Conservation (phyloP, 2,329 filamentous ascomycete genomes). For the Cladosporium sp. region DNA sequence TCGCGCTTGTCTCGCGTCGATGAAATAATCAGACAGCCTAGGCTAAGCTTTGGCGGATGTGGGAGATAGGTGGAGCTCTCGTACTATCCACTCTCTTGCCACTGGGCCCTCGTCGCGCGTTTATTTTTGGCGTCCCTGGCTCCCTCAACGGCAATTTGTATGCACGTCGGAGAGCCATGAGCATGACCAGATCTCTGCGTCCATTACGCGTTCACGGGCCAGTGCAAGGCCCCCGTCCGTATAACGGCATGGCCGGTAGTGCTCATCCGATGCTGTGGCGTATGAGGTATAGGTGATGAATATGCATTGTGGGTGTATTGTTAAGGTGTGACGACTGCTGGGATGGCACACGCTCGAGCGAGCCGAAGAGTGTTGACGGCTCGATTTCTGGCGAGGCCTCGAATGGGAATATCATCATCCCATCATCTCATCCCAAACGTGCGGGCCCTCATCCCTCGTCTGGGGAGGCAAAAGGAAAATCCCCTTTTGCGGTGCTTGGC, state of each 20-base stretch:
- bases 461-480: neutral
- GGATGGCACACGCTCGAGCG: neutral
- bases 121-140: conserved; percentile 16
- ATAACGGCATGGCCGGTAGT: neutral
- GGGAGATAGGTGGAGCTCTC: neutral
- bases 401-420: neutral
- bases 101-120: conserved; percentile 10
- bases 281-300: neutral
- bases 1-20: conserved; percentile 12
- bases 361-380: neutral
- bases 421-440: neutral
- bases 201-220: conserved; percentile 19
- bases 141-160: conserved; percentile 15
- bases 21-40: neutral
- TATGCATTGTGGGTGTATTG: neutral
- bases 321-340: neutral
- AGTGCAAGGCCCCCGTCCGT: neutral
- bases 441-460: neutral
- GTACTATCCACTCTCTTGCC: neutral
- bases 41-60: conserved; percentile 12
- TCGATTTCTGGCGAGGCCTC: neutral
- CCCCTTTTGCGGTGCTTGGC: conserved; percentile 1
- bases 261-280: neutral
- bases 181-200: conserved; percentile 14
- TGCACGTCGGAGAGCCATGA: conserved; percentile 6